These are phyloP conservation scores for Aphanomyces cochlioides DNA, from an alignment of 352 stramenopile genomes.

Conservation along the genomic window DNA sequence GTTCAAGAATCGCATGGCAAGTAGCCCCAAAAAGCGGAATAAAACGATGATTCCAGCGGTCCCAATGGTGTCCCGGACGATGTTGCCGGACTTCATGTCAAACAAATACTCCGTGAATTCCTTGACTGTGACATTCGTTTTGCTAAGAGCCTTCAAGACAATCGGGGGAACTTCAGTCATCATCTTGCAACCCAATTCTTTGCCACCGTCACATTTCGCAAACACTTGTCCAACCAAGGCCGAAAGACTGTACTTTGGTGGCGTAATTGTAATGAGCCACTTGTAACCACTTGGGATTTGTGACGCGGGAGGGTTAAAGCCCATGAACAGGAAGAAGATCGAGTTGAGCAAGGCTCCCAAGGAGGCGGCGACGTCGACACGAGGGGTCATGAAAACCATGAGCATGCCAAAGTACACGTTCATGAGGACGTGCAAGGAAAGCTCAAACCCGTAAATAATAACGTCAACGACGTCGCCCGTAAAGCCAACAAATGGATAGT, in stretches of 20 bases:
- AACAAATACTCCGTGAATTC: conserved; percentile 60
- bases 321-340: conserved; percentile 42
- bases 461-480: conserved; percentile 34
- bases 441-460: conserved; percentile 53
- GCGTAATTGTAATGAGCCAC: conserved; percentile 29
- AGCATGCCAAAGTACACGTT: conserved; percentile 68
- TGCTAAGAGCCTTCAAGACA: conserved; percentile 29
- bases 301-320: conserved; percentile 29
- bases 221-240: conserved; percentile 14
- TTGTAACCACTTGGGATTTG: conserved; percentile 31
- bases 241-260: too few relatives aligned
- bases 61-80: conserved; percentile 43
- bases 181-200: conserved; percentile 48
- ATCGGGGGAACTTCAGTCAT: conserved; percentile 47
- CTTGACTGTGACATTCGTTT: conserved; percentile 37
- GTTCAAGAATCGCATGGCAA: conserved; percentile 58
- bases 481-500: too few relatives aligned
- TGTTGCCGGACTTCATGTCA: conserved; percentile 47
- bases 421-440: conserved; percentile 47
- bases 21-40: conserved; percentile 49
- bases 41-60: conserved; percentile 45
- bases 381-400: conserved; percentile 53
- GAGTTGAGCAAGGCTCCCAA: conserved; percentile 43
- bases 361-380: conserved; percentile 43
- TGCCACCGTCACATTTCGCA: conserved; percentile 22